Percentiles rank a stretch among this genome's conserved stretches.
Conservation (phyloP, 257 asterid species). For the Gentiana dahurica region DNA sequence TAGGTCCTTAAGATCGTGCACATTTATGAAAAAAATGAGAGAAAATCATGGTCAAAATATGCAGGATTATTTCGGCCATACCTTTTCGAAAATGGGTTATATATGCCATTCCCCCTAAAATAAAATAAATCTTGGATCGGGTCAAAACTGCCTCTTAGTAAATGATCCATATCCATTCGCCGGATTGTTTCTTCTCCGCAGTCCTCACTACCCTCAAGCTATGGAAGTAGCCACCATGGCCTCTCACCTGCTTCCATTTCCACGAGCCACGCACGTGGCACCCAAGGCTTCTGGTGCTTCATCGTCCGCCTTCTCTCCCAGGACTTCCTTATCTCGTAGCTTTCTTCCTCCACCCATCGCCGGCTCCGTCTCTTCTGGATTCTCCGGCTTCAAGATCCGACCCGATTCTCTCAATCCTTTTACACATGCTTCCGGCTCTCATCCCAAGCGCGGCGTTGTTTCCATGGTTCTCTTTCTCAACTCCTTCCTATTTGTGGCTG, state of each 20-base stretch:
- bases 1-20: too few relatives aligned
- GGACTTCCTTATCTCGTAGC: constrained; percentile 29
- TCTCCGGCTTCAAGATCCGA: constrained; percentile 57
- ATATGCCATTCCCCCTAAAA: too few relatives aligned
- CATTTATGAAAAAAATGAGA: too few relatives aligned
- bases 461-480: constrained; percentile 46
- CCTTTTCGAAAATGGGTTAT: too few relatives aligned
- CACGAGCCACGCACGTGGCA: constrained; percentile 27
- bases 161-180: too few relatives aligned
- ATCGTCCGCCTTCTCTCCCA: constrained; percentile 19
- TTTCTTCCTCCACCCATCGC: constrained; percentile 47
- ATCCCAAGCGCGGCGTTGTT: constrained; percentile 60
- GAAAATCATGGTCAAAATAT: too few relatives aligned
- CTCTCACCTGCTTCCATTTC: constrained; percentile 38
- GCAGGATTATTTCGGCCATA: too few relatives aligned
- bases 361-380: constrained; percentile 40
- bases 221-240: constrained; percentile 51
- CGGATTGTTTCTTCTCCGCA: too few relatives aligned
- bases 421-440: constrained; percentile 21
- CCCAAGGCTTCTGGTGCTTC: constrained; percentile 17
- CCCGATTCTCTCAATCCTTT: constrained; percentile 47
- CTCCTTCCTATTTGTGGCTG: background rate
- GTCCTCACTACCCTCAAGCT: background rate
- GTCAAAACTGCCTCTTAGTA: too few relatives aligned
- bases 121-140: too few relatives aligned